Evolutionary conservation across 2,329 filamentous ascomycete genomes (phyloP), one percentile per base, ranked within the genome.

Genomic region (Fonsecaea erecta): DNA sequence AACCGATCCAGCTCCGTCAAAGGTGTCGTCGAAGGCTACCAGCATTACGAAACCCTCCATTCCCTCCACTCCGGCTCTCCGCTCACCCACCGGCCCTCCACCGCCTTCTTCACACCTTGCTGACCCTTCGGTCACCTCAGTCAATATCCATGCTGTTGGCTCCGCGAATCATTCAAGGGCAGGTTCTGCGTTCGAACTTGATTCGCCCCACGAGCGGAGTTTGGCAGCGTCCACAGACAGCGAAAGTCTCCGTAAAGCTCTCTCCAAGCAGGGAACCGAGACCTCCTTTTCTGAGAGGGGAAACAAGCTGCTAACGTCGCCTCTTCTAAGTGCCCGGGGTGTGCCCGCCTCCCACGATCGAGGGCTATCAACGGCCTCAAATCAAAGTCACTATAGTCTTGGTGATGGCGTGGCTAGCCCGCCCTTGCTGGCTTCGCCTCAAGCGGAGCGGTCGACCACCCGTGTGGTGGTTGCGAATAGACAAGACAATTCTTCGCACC

Each of bases 111-210:
- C 66, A 52, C 74, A 71, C 62, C 73, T 72, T 63, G 80, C 72
- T 76, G 84, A 73, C 69, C 76, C 71, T 76, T 82, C 73, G 71
- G 77, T 77, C 72, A 83, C 66, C 77, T 86, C 80, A 68, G 61
- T 79, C 16, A 76, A 79, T 66, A 77, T 79, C 52, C 79, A 77
- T 67, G 76, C 75, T 37, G 58, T 66, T 7, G 61, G 56, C 21
- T 64, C 66, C 5, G 46, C 60, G 24, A 65, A 54, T 18, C 70
- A 72, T 59, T 70, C 69, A 2, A 63, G 70, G 56, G 66, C 57
- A n/a, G 69, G 69, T 18, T 72, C 70, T 34, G 63, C 54, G 6
- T 65, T 67, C 52, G 68, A 70, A 2, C 52, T 65, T 21, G 64
- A 69, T 2, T 65, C 67, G 14, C 55, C 64, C n/a, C 61, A 59